Conservation (phyloP, 2,329 filamentous ascomycete genomes). For the Xylaria sp. region DNA sequence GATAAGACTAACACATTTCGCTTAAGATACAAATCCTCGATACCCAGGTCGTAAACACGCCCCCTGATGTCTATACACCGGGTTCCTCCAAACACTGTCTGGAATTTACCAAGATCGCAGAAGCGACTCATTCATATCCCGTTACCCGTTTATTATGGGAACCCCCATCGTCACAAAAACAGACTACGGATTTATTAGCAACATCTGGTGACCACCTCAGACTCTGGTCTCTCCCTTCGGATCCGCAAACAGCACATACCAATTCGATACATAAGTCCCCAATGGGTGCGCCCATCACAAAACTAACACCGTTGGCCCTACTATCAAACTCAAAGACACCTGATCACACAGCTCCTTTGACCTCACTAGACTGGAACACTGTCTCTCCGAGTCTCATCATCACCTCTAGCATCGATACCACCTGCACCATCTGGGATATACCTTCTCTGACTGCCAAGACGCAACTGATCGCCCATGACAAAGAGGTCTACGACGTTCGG, state of each 20-base stretch:
- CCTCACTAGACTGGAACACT: conserved; percentile 97
- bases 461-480: conserved; percentile 97
- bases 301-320: conserved; percentile 90
- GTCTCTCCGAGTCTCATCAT: conserved; percentile 97
- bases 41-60: conserved; percentile 79
- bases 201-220: conserved; percentile 95
- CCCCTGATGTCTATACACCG: conserved; percentile 74
- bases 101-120: conserved; percentile 92
- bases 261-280: conserved; percentile 73
- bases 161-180: conserved; percentile 92
- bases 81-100: conserved; percentile 79
- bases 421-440: conserved; percentile 99
- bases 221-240: conserved; percentile 88
- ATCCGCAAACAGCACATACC: conserved; percentile 68
- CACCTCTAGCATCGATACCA: conserved; percentile 98
- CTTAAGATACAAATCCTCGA: conserved; percentile 95
- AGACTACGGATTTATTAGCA: conserved; percentile 92
- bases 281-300: conserved; percentile 71
- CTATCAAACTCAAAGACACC: conserved; percentile 98
- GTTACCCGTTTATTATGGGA: conserved; percentile 97
- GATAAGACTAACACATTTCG: conserved; percentile 32
- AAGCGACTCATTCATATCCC: conserved; percentile 97
- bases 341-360: conserved; percentile 95
- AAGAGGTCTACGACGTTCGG: conserved; percentile 97
- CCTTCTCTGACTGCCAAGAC: conserved; percentile 97